Evolutionary conservation across 768 basidiomycete species (phyloP), one percentile per base, ranked within the genome.

Genomic region (Boletus huronensis): DNA sequence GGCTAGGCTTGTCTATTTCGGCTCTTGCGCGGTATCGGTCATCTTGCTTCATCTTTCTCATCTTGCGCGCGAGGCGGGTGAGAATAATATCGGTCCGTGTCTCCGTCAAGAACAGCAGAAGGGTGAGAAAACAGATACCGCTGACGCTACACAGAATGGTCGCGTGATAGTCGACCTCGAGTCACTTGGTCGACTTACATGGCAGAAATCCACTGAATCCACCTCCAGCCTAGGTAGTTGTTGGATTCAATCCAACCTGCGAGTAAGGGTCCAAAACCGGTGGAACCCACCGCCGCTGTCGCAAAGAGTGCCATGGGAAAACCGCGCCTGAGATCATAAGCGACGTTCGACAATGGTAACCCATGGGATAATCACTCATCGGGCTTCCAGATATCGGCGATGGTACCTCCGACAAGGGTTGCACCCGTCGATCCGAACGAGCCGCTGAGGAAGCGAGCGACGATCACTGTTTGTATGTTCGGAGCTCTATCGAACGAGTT

Each of bases 181-280:
- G 46, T 46, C 40, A 47, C 40, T 11, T 10, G 7, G 32, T 34
- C 16, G 42, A 64, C 62, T 51, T 38, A 83, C 85, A 86, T 88
- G 62, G 83, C 74, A 58, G 84, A 82, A 9, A 90, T 78, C 90
- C 89, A 92, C 62, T 90, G 83, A 25, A 94, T 89, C 88, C 90
- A 92, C 26, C 88, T 75, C 88, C 90, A 92, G 57, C 77, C 76
- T 1, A 91, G 66, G 19, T 70, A 71, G 0, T 73, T 64, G 54
- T 82, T 80, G 56, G 79, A 76, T 62, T 88, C 85, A 21, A 88
- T 76, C 82, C 83, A 89, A 14, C 84, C 85, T 23, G 82, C 81
- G 3, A 78, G 64, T 0, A 87, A 64, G 0, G 89, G 84, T 3
- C 83, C 90, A 1, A 90, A 34, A 0, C 83, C 87, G 0, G 79